These are phyloP conservation scores for Sphaerulina vaccinii DNA, from an alignment of 2,329 filamentous ascomycete genomes.

Conservation along the genomic window DNA sequence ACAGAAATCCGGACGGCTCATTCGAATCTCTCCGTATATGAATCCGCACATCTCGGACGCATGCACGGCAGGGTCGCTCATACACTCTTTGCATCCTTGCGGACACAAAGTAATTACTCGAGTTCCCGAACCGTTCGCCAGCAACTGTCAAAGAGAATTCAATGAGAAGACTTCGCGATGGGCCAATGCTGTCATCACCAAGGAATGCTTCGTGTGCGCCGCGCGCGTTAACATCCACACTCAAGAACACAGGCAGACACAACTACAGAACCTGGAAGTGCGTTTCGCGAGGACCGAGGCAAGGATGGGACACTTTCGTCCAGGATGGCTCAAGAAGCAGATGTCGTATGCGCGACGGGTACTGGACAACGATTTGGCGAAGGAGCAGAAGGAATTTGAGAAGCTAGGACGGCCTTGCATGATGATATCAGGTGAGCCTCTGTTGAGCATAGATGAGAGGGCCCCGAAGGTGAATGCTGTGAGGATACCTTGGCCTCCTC, in stretches of 20 bases:
- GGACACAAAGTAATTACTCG: conserved; percentile 25
- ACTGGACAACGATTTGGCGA: conserved; percentile 22
- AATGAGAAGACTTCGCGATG: conserved; percentile 1
- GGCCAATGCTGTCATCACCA: conserved; percentile 13
- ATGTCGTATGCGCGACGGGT: conserved; percentile 12
- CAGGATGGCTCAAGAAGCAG: conserved; percentile 15
- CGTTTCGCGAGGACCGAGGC: conserved; percentile 3
- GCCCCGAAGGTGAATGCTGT: not conserved
- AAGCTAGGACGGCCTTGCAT: conserved; percentile 18
- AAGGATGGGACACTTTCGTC: conserved; percentile 15
- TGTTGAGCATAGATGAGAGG: not conserved
- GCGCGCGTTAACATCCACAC: conserved; percentile 20
- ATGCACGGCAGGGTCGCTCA: conserved; percentile 12
- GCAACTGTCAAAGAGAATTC: conserved; percentile 19
- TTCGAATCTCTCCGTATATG: not conserved
- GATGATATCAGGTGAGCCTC: conserved; percentile 15
- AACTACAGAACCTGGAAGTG: conserved; percentile 6
- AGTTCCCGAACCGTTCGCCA: conserved; percentile 17
- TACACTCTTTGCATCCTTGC: conserved; percentile 20
- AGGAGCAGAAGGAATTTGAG: conserved; percentile 16
- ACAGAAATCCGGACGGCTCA: too few relatives aligned
- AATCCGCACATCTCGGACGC: conserved; percentile 16
- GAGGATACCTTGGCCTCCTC: not conserved
- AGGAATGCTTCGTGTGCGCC: conserved; percentile 20
- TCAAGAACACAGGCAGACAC: conserved; percentile 17